A percentile compares a stretch with the other conserved stretches of the same genome.
These are phyloP conservation scores for Eugenia klotzschiana DNA, from an alignment of 441 rosid species.

Conservation along the genomic window DNA sequence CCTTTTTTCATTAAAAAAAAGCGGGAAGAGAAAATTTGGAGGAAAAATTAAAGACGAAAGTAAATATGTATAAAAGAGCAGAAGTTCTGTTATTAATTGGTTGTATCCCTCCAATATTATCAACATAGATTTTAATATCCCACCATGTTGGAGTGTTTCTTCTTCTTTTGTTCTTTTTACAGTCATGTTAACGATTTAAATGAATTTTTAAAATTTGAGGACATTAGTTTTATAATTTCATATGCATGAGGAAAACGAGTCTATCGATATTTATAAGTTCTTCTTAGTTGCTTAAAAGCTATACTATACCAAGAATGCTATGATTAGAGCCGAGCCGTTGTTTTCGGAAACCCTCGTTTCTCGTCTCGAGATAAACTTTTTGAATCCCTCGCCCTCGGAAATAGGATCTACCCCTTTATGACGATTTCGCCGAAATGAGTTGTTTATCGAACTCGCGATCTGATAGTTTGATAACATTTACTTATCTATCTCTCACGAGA, in stretches of 20 bases:
- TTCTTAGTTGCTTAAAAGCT: background rate
- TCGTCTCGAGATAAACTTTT: background rate
- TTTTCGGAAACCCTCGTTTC: no score
- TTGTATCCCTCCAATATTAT: no score
- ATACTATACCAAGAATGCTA: background rate
- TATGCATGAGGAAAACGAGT: background rate
- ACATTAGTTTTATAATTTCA: no score
- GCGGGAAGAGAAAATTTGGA: no score
- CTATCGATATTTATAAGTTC: background rate
- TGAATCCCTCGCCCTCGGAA: fast-evolving
- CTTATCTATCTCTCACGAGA: background rate
- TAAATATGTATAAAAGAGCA: no score
- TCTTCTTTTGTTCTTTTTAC: background rate
- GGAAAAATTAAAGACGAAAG: no score
- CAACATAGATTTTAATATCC: no score
- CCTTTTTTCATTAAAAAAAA: no score
- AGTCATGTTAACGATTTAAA: background rate
- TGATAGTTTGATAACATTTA: fast-evolving
- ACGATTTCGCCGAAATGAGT: background rate
- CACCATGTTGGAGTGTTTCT: background rate
- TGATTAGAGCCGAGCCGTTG: no score
- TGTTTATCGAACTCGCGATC: background rate
- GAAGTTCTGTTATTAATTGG: no score
- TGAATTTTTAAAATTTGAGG: background rate
- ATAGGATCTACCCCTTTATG: background rate